A percentile compares a stretch with the other conserved stretches of the same genome.
Conservation (phyloP, 2,329 filamentous ascomycete genomes). For the Xylariaceae sp. region DNA sequence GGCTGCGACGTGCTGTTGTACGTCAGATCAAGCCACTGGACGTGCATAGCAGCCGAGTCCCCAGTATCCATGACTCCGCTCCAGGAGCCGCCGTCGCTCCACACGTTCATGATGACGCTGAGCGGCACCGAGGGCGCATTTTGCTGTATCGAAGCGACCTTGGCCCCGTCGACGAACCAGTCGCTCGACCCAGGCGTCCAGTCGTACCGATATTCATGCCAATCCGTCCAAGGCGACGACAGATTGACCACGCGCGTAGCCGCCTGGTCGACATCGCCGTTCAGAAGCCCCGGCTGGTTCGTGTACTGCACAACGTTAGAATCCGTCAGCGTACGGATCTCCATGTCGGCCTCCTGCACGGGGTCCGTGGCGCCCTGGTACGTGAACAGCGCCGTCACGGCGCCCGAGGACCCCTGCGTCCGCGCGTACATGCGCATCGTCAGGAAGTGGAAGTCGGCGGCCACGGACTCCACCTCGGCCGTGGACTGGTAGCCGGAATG, state of each 20-base stretch:
- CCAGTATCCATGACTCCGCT: conserved; percentile 53
- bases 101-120: conserved; percentile 54
- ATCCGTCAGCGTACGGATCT: conserved; percentile 47
- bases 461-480: conserved; percentile 44
- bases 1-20: conserved; percentile 42
- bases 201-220: conserved; percentile 52
- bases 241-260: conserved; percentile 46
- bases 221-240: conserved; percentile 45
- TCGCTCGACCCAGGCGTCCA: conserved; percentile 52
- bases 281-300: conserved; percentile 53
- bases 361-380: conserved; percentile 39
- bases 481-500: conserved; percentile 44
- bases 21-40: conserved; percentile 61
- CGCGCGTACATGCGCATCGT: conserved; percentile 46
- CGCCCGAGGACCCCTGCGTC: conserved; percentile 44
- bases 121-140: conserved; percentile 51
- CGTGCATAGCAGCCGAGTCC: conserved; percentile 50
- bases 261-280: conserved; percentile 36
- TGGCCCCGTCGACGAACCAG: conserved; percentile 53
- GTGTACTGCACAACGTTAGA: conserved; percentile 50
- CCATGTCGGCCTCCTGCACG: conserved; percentile 53
- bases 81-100: conserved; percentile 59
- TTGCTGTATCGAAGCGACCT: conserved; percentile 49
- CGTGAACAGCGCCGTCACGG: conserved; percentile 51
- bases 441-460: conserved; percentile 35